Conservation (phyloP, 352 stramenopile genomes). For the Halophytophthora batemanensis region DNA sequence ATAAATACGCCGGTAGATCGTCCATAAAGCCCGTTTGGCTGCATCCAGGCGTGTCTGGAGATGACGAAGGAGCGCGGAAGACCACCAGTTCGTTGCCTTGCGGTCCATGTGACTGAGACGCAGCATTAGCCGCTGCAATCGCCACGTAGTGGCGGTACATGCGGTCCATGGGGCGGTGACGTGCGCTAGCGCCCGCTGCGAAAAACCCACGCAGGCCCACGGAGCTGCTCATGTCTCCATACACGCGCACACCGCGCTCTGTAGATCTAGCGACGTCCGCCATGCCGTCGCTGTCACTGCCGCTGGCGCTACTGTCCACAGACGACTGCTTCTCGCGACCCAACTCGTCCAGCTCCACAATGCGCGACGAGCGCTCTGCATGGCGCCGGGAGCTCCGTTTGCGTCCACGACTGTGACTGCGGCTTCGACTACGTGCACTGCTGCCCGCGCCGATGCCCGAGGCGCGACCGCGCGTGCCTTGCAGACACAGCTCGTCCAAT, state of each 20-base stretch:
- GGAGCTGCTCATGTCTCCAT: conserved; percentile 27
- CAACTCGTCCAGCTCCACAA: conserved; percentile 24
- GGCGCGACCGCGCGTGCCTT: conserved; percentile 6
- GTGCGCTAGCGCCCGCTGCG: conserved; percentile 25
- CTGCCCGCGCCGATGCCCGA: conserved; percentile 3
- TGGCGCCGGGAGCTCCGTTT: neutral
- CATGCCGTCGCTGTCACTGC: conserved; percentile 26
- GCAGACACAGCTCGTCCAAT: conserved; percentile 51
- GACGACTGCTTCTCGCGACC: conserved; percentile 14
- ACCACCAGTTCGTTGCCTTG: conserved; percentile 40
- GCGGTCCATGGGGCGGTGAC: conserved; percentile 45
- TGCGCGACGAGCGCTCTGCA: too few species aligned
- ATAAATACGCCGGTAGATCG: conserved; percentile 41
- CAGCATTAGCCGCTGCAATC: conserved; percentile 26
- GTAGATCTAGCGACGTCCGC: conserved; percentile 15
- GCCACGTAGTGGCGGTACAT: conserved; percentile 73
- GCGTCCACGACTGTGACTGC: conserved; percentile 14
- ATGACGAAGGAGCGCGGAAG: conserved; percentile 20
- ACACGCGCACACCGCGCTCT: conserved; percentile 26
- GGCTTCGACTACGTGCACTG: conserved; percentile 2
- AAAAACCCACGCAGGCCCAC: conserved; percentile 41
- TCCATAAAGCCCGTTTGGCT: too few species aligned
- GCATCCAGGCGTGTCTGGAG: conserved; percentile 1
- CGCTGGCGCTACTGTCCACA: conserved; percentile 15
- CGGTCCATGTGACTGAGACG: conserved; percentile 17